These are phyloP conservation scores for Mortierella sp. DNA, from an alignment of 371 early-diverging fungal species.

Conservation along the genomic window DNA sequence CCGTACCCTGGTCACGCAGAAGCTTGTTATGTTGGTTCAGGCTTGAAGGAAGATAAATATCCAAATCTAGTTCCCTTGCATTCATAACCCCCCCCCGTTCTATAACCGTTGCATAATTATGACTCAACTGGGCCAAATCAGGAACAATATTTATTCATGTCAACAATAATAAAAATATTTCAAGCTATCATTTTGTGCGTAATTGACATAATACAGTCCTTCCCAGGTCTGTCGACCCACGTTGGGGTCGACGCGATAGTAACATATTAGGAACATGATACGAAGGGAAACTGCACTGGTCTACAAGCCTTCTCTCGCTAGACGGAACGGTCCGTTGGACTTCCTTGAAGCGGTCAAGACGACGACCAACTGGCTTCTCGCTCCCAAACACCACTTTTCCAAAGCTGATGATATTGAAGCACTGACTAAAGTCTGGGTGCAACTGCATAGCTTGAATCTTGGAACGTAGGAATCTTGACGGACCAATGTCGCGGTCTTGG, in stretches of 20 bases:
- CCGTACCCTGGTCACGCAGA: too few relatives aligned
- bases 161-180: too few relatives aligned
- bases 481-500: conserved; percentile 6
- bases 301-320: neutral
- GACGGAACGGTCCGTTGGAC: too few relatives aligned
- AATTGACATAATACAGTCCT: neutral
- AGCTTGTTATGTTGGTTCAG: too few relatives aligned
- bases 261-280: conserved; percentile 1
- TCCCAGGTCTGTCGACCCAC: neutral
- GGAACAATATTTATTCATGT: too few relatives aligned
- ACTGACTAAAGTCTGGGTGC: neutral
- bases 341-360: neutral
- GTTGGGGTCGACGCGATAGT: neutral
- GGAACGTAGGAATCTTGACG: conserved; percentile 2
- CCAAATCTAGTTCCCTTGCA: too few relatives aligned
- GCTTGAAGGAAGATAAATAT: too few relatives aligned
- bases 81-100: too few relatives aligned
- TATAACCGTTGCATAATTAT: too few relatives aligned
- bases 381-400: conserved; percentile 6
- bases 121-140: too few relatives aligned
- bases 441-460: neutral
- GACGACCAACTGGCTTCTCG: neutral
- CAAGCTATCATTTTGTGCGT: neutral
- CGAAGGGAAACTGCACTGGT: neutral
- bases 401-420: conserved; percentile 1